Evolutionary conservation across 192 early-diverging fungal species (phyloP), one percentile per base, ranked within the genome.

Genomic region (Dispira simplex): DNA sequence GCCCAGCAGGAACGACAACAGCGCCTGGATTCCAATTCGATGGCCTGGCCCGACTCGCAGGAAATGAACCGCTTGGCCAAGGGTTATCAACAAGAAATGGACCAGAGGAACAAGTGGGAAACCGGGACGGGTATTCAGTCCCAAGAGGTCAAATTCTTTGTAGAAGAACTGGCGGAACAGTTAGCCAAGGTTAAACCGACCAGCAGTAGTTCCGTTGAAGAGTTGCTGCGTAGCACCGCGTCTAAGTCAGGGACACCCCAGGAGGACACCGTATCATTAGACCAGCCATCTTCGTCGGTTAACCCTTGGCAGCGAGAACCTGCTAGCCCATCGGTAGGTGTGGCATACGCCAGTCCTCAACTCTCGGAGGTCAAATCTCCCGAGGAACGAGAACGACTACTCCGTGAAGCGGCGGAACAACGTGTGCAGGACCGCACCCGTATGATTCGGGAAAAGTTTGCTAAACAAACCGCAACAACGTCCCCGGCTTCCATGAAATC

Each of bases 111-210:
- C 23, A 63, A 54, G 46, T 74, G 70, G 67, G 66, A 70, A 4
- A 46, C 51, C 9, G 68, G 63, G 21, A 66, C 44, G 25, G 75
- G 70, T 11, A 52, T 72, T 3, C 20, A 44, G 23, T 68, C 44
- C 12, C 63, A 68, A 8, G 76, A 77, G 25, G 71, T 69, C 3
- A 46, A 59, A 0, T 68, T 68, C 16, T 65, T 77, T 55, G 46
- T 77, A 4, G 65, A 49, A 2, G 66, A 68, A 11, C 65, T 77
- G 12, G 58, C 26, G 11, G 21, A 43, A 44, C 32, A 27, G 4
- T 8, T 51, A 5, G 18, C 48, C 16, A 51, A 39, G 32, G 32
- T 39, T 39, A 39, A 39, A 39, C 32, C 32, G 32, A 39, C 32
- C 32, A 39, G 32, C 32, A 39, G 32, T 39, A 39, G 32, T 39